Evolutionary conservation across 2,329 filamentous ascomycete genomes (phyloP), one percentile per base, ranked within the genome.

Genomic region (Venturia nashicola): DNA sequence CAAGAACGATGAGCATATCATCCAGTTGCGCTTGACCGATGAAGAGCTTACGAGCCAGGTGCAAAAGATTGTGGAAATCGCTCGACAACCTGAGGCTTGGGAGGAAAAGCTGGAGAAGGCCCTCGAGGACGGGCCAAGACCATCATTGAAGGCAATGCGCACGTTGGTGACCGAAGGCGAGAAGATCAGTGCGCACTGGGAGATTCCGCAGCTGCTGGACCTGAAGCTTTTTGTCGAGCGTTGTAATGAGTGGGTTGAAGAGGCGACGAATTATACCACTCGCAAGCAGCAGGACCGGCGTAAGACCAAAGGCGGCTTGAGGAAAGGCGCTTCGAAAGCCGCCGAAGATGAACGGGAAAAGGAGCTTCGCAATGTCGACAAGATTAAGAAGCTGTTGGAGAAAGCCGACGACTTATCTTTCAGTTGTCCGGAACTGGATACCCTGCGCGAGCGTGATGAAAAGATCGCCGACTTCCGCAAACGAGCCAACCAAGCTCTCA

Each of bases 221-320:
- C 82, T 99, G 69, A 89, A 86, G 76, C 84, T 87, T 68, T 99
- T 96, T 77, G 94, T 99, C 74, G 91, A 96, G 70, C 88, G 90
- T 71, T 97, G 94, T 79, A 95, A 96, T 75, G 91, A 96, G 73
- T 97, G 95, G 89, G 91, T 97, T 67, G 94, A 97, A 71, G 93
- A 97, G 77, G 94, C 94, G 68, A 94, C 90, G 71, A 92, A 89
- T 72, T 99, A 95, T 79, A 96, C 92, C 71, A 92, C 94, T 65
- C 89, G 94, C 69, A 99, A 99, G 78, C 93, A 97, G 78, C 93
- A 97, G 76, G 96, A 95, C 72, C 89, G 94, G 67, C 90, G 93
- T 66, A 97, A 97, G 77, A 96, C 89, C 74, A 93, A 97, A 71
- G 94, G 91, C 72, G 84, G 84, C 55, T 94, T 89, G 85, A 89